Percentiles rank a stretch among this genome's conserved stretches.
Evolutionary conservation across 2,329 filamentous ascomycete species (phyloP).

Genomic region (Orbilia quercus): DNA sequence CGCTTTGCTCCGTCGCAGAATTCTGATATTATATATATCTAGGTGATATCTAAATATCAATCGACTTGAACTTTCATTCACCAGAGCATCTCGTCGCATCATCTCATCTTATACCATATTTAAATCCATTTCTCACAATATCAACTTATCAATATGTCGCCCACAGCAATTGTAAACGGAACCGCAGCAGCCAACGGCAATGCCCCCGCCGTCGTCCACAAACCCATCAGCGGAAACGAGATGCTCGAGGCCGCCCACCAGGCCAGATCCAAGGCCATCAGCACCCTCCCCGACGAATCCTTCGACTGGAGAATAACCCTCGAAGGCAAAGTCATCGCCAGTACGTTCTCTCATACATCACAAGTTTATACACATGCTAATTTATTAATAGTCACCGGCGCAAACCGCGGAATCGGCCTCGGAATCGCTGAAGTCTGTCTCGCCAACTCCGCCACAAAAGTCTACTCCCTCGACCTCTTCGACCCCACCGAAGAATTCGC

Average conservation of each 20-base stretch:
- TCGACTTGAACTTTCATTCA: neutral
- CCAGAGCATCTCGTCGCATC: too few relatives aligned
- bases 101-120: too few relatives aligned
- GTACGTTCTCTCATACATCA: constrained; percentile 59
- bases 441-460: constrained; percentile 64
- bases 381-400: constrained; percentile 63
- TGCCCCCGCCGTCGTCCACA: neutral
- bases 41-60: too few relatives aligned
- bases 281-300: constrained; percentile 61
- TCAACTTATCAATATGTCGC: constrained; percentile 36
- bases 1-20: neutral
- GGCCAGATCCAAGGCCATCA: constrained; percentile 39
- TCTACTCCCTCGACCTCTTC: constrained; percentile 65
- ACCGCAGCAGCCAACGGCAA: constrained; percentile 18
- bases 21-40: constrained; percentile 9
- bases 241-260: constrained; percentile 42
- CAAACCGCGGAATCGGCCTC: constrained; percentile 66
- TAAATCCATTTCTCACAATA: constrained; percentile 3
- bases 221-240: constrained; percentile 35
- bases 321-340: constrained; percentile 63
- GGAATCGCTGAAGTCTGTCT: constrained; percentile 66
- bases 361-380: constrained; percentile 53
- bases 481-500: constrained; percentile 62
- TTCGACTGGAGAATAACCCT: constrained; percentile 63
- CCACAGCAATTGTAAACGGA: constrained; percentile 40